Base-by-base conservation (phyloP, 129 eudicot species). In the Pseudognaphalium luteoalbum region DNA sequence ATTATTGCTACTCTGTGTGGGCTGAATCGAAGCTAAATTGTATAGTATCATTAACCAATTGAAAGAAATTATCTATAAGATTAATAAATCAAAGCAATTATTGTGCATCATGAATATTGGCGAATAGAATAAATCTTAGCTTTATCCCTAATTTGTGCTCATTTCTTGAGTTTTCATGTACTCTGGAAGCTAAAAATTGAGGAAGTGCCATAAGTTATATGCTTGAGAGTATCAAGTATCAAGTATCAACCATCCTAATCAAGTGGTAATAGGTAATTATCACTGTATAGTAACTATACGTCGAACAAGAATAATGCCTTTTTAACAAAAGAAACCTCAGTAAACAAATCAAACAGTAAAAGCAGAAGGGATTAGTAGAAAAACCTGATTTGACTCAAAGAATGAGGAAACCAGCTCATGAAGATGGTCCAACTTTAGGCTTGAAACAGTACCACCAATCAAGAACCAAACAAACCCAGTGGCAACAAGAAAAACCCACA, bases 351-450 rank as follows among this genome's bases (percentile, higher is more conserved):
- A 65, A 73, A 78, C 73, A 51, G 42, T 66, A 58, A 68, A 35
- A 39, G 35, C 50, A 51, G 76, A 47, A 76, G 29, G 57, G 70
- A 25, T 14, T 12, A 33, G 22, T 30, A 70, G n/a, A n/a, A 60
- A 73, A 58, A 87, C 95, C 93, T 88, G 87, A 80, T 87, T 81
- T 19, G 63, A 65, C 73, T 81, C 74, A 34, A 73, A 76, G 78
- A 84, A 83, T 16, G 82, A 83, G n/a, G 82, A 78, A 72, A 72
- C 73, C 67, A 85, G 72, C 39, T 57, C 82, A 77, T 78, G 78
- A 84, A 82, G 78, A 67, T 84, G 81, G 52, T 82, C 62, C 30
- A 62, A 71, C 71, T 78, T 67, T 66, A 30, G 57, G 32, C 76
- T 61, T 22, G 66, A 72, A 44, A 30, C 51, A 44, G 52, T 44